A percentile compares a stretch with the other conserved stretches of the same genome.
Conservation (phyloP, 352 stramenopile species). For the Globisporangium uncinulatum region DNA sequence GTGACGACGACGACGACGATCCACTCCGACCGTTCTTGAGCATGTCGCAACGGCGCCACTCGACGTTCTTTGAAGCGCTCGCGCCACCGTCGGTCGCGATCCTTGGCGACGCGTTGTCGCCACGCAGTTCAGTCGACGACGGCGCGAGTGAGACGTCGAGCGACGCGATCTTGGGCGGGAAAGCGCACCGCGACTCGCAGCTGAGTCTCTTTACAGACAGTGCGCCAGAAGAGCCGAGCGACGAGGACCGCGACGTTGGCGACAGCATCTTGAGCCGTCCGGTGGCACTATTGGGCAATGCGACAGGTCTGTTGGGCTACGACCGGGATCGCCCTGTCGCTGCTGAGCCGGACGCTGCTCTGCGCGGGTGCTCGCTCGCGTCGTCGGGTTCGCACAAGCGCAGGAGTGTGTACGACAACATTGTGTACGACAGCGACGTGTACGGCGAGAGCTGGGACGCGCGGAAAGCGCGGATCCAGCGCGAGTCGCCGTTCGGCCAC, state of each 20-base stretch:
- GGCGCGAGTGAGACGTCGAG: constrained; percentile 23
- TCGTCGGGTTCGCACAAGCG: constrained; percentile 19
- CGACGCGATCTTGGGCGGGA: constrained; percentile 13
- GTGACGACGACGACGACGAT: constrained; percentile 21
- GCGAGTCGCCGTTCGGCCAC: constrained; percentile 69
- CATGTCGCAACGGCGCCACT: constrained; percentile 41
- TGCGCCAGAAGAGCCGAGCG: not conserved
- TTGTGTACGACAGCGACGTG: constrained; percentile 78
- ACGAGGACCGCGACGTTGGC: not conserved
- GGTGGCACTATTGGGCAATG: constrained; percentile 17
- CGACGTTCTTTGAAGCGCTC: constrained; percentile 59
- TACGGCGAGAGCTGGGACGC: constrained; percentile 73
- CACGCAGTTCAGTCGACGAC: constrained; percentile 23
- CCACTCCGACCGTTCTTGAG: constrained; percentile 49
- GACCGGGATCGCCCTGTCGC: constrained; percentile 1
- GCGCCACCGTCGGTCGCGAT: constrained; percentile 5
- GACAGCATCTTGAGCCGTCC: constrained; percentile 13
- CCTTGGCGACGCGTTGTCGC: constrained; percentile 5
- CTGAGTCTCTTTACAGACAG: constrained; percentile 9
- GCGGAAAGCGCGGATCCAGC: constrained; percentile 48
- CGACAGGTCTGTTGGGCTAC: not conserved
- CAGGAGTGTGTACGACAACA: constrained; percentile 39
- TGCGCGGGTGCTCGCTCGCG: constrained; percentile 13
- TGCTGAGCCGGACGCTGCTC: not conserved
- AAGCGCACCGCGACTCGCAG: constrained; percentile 15